Conservation (phyloP, 768 basidiomycete genomes). For the Lactifluus hygrophoroides region DNA sequence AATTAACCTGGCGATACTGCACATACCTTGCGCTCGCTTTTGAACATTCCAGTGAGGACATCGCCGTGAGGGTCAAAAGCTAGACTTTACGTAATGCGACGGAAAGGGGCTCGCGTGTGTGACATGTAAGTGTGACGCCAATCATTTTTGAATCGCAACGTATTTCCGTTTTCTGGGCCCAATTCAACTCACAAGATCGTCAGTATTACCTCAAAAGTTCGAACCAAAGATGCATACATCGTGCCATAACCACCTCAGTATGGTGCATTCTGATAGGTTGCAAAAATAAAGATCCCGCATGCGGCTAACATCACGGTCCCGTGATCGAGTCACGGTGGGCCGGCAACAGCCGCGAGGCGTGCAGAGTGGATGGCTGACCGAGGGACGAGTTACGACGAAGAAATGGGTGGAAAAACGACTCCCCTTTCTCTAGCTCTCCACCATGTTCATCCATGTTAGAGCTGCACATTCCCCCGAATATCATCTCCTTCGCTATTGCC, state of each 20-base stretch:
- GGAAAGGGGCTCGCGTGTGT: not conserved
- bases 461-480: conserved; percentile 4
- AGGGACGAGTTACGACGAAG: conserved; percentile 16
- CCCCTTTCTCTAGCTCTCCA: conserved; percentile 11
- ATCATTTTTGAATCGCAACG: not conserved
- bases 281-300: not conserved
- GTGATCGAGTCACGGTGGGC: conserved; percentile 13
- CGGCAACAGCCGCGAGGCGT: conserved; percentile 18
- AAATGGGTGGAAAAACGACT: conserved; percentile 14
- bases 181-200: not conserved
- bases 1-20: not conserved
- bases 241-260: not conserved
- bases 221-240: not conserved
- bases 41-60: not conserved
- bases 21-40: not conserved
- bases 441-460: conserved; percentile 10
- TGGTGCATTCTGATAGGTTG: not conserved
- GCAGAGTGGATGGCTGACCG: conserved; percentile 16
- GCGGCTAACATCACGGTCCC: not conserved
- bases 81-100: not conserved
- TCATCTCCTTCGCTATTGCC: not conserved
- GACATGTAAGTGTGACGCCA: not conserved
- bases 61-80: not conserved
- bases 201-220: not conserved
- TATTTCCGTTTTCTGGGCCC: too few relatives aligned